Conservation (phyloP, 2,329 filamentous ascomycete genomes). For the Aureobasidium sp. region DNA sequence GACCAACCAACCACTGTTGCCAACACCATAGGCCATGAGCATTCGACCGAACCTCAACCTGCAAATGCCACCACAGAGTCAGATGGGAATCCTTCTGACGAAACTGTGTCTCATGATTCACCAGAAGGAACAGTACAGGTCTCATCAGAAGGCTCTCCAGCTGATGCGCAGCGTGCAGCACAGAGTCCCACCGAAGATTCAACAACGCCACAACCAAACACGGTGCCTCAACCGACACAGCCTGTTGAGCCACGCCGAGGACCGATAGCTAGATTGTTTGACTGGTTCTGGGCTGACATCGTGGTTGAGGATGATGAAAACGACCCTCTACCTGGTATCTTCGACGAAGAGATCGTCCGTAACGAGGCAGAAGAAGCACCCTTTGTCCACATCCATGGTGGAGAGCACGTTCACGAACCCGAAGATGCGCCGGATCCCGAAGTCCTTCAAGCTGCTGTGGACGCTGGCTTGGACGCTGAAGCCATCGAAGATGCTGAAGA, state of each 20-base stretch:
- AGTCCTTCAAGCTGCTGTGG: constrained; percentile 57
- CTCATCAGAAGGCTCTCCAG: too few relatives aligned
- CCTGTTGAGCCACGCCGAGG: neutral
- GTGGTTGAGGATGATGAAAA: constrained; percentile 22
- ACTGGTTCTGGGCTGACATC: constrained; percentile 46
- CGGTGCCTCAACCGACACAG: neutral
- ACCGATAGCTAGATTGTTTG: constrained; percentile 24
- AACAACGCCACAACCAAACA: neutral
- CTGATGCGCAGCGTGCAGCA: neutral
- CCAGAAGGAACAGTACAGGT: neutral
- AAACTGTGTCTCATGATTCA: neutral
- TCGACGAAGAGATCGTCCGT: constrained; percentile 51
- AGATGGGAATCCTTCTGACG: neutral
- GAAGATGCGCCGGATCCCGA: constrained; percentile 52
- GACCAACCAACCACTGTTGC: neutral
- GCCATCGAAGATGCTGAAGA: constrained; percentile 82
- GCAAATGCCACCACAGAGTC: neutral
- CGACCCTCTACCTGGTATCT: constrained; percentile 28
- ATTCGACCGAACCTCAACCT: neutral
- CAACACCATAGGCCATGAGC: neutral
- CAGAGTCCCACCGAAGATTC: neutral
- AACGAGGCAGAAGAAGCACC: constrained; percentile 55
- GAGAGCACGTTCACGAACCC: constrained; percentile 15
- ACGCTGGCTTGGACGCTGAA: constrained; percentile 63
- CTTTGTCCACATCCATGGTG: constrained; percentile 42